A percentile compares a stretch with the other conserved stretches of the same genome.
phyloP scores from a whole-genome alignment of 2,329 filamentous ascomycete genomes.

The Penicillium crustosum region DNA sequence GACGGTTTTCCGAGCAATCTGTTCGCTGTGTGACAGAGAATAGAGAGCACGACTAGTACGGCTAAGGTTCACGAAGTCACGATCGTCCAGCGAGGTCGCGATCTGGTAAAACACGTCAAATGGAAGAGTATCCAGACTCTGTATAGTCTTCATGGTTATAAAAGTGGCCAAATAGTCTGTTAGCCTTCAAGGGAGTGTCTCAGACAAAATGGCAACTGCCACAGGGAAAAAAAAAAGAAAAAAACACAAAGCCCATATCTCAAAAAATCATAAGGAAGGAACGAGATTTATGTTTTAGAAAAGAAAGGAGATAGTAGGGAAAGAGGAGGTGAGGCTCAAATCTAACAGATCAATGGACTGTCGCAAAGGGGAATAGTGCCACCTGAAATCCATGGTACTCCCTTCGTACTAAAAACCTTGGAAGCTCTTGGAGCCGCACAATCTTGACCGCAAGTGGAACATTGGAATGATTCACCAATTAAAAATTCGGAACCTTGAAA shows the following conservation, averaged over 20 bases:
- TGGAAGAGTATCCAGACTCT: conserved; percentile 52
- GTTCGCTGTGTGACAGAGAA: conserved; percentile 53
- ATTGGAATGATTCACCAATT: neutral
- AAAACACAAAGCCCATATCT: neutral
- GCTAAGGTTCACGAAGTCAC: conserved; percentile 60
- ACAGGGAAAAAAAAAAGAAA: neutral
- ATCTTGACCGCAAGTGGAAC: neutral
- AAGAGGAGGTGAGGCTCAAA: neutral
- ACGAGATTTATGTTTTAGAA: neutral
- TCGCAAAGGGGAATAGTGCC: neutral
- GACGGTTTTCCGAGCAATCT: conserved; percentile 58
- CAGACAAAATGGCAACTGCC: neutral
- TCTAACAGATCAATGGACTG: neutral
- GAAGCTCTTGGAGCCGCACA: neutral
- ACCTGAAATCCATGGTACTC: neutral
- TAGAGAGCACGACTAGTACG: conserved; percentile 54
- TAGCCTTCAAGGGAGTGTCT: neutral
- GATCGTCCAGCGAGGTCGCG: conserved; percentile 54
- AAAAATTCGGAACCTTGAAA: neutral
- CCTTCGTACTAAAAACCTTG: neutral
- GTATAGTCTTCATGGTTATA: conserved; percentile 8
- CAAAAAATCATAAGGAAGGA: neutral
- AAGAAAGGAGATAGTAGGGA: neutral
- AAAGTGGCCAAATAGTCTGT: neutral
- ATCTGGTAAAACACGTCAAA: conserved; percentile 66